Evolutionary conservation across 1,284 basidiomycete genomes (phyloP), one percentile per base, ranked within the genome.

Genomic region (Tilletia caries): DNA sequence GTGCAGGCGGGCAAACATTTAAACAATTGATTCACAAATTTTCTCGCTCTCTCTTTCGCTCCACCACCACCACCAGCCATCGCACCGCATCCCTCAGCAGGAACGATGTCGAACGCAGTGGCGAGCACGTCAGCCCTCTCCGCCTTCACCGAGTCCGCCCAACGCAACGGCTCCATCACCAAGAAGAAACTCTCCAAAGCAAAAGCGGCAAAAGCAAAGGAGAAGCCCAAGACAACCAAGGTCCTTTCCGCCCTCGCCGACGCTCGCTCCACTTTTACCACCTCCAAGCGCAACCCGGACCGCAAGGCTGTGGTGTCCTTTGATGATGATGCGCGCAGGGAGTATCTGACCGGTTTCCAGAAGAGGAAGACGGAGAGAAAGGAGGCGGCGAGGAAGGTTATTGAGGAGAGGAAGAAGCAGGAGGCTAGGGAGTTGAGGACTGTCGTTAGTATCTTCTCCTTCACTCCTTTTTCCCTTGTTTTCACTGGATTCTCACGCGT

Each of bases 311-410:
- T 71, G 43, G 43, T 82, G n/a, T 37, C 72, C 2, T 82, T 82
- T 65, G 80, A 82, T 71, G 81, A 82, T 18, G 75, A 70, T 58
- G 76, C 76, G 12, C 69, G 81, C 27, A 70, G 73, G 29, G 81
- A 82, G 46, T 82, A 73, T 67, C 72, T 82, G 18, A 81, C 80
- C 1, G 81, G 81, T n/a, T 82, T 82, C 69, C 70, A 72, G 50
- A 81, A 80, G 73, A 73, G 81, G 65, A 82, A 82, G 71, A 73
- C 75, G 66, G 76, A 76, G 68, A 71, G 79, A 4, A 70, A 68
- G 13, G 68, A 64, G n/a, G 48, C 64, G 25, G 64, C 66, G 8
- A 34, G 64, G 62, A 60, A 65, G 52, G 78, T 79, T 67, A 71
- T 66, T 13, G 65, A 78, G 67, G 75, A 48, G 27, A 43, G 48